A percentile compares a stretch with the other conserved stretches of the same genome.
Conservation (phyloP, 2,329 filamentous ascomycete species). For the Pseudophaeomoniella oleicola region DNA sequence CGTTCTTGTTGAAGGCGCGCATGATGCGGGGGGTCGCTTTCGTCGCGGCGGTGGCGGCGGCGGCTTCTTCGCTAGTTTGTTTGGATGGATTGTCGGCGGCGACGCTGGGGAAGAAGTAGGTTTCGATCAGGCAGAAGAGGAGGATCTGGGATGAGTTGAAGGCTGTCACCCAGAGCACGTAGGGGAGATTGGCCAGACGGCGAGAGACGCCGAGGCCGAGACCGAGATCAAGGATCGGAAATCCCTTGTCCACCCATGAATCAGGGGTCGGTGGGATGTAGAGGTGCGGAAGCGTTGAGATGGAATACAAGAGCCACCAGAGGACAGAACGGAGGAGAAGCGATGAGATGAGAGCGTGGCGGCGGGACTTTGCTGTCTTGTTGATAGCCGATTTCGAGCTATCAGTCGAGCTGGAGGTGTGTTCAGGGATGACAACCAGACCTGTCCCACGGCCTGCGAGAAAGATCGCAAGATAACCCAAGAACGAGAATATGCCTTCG, state of each 20-base stretch:
- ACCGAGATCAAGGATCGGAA: conserved; percentile 51
- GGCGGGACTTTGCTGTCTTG: conserved; percentile 8
- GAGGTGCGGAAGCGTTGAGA: conserved; percentile 7
- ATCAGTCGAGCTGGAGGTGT: background rate
- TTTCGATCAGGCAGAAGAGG: conserved; percentile 65
- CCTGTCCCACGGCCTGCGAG: conserved; percentile 76
- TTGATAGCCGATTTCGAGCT: background rate
- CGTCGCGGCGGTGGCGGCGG: conserved; percentile 22
- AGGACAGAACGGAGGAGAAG: conserved; percentile 5
- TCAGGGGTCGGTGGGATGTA: background rate
- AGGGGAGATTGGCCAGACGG: conserved; percentile 81
- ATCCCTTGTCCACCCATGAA: conserved; percentile 8
- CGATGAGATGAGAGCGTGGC: conserved; percentile 2
- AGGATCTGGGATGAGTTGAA: conserved; percentile 80
- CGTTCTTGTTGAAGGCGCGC: conserved; percentile 75
- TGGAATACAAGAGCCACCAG: conserved; percentile 1
- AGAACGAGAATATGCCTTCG: conserved; percentile 89
- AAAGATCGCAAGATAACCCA: conserved; percentile 90
- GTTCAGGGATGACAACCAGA: conserved; percentile 59
- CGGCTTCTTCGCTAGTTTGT: background rate
- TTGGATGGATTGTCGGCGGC: background rate
- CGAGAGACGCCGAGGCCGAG: conserved; percentile 67
- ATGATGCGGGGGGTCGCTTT: conserved; percentile 70
- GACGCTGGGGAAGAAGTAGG: conserved; percentile 53
- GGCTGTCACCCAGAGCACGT: conserved; percentile 80